Base-by-base conservation (phyloP, 2,329 filamentous ascomycete genomes). In the Apiospora arundinis region DNA sequence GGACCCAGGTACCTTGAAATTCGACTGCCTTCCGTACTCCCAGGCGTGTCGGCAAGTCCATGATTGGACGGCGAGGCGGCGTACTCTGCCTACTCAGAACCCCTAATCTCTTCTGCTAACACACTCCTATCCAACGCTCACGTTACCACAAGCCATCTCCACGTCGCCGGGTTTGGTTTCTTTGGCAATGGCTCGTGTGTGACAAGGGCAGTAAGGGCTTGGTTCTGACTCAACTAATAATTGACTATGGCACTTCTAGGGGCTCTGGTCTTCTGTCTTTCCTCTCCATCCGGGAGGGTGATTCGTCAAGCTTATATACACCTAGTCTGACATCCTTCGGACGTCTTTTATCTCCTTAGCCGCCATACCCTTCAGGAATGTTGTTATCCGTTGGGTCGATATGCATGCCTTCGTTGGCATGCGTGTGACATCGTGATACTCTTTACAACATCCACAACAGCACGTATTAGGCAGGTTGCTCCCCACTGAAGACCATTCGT, bases 141-240 rank as follows among this genome's bases (percentile, higher is more conserved):
- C 45, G 45, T 46, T 46, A 14, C 45, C 16, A 21, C 45, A 46
- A 46, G 45, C 45, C 45, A 46, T 46, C 45, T 46, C 45, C 45
- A 18, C 18, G 45, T 21, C 45, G 14, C 45, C n/a, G n/a, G n/a
- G n/a, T n/a, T n/a, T n/a, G n/a, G n/a, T n/a, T n/a, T n/a, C n/a
- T n/a, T n/a, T n/a, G n/a, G n/a, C n/a, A n/a, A n/a, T n/a, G n/a
- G n/a, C n/a, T n/a, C n/a, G n/a, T n/a, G 45, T 49, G 48, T 49
- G 48, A 25, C 48, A 49, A 49, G 48, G 48, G 48, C 48, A 49
- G n/a, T 49, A 49, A 49, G 48, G 48, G 48, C 48, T 49, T 49
- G 48, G 48, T 25, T 49, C 48, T 49, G 48, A 49, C 23, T 49
- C 48, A 49, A 12, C n/a, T 49, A 49, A 25, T 49, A 49, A 25